Evolutionary conservation across 2,329 filamentous ascomycete genomes (phyloP).

Genomic region (Xylariaceae sp.): DNA sequence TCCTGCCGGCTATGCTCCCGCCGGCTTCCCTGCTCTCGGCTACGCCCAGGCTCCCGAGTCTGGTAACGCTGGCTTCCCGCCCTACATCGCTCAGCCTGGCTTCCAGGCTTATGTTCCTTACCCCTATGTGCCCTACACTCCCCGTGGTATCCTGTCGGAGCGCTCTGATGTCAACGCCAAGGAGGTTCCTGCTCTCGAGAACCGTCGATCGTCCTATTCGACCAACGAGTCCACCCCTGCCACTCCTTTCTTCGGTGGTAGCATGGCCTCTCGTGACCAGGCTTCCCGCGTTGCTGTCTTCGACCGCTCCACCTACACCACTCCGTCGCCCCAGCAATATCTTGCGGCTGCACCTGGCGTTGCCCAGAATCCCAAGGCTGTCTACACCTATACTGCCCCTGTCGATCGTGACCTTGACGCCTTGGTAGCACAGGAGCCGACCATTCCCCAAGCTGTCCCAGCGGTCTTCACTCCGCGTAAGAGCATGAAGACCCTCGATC

Average conservation of each 20-base stretch:
- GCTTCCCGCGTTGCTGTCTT: slow-evolving; percentile 57
- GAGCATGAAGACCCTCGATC: slow-evolving; percentile 84
- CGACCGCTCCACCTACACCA: slow-evolving; percentile 65
- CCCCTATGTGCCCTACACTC: slow-evolving; percentile 50
- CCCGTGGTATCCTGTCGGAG: slow-evolving; percentile 45
- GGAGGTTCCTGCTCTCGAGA: slow-evolving; percentile 61
- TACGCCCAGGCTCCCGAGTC: slow-evolving; percentile 25
- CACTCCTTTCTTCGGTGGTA: slow-evolving; percentile 63
- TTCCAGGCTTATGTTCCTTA: slow-evolving; percentile 35
- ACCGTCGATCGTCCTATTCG: slow-evolving; percentile 65
- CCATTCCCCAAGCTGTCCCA: slow-evolving; percentile 84
- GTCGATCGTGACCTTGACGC: slow-evolving; percentile 58
- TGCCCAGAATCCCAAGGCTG: slow-evolving; percentile 40
- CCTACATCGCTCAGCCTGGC: slow-evolving; percentile 37
- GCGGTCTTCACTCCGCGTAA: slow-evolving; percentile 84
- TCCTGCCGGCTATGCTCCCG: slow-evolving; percentile 19
- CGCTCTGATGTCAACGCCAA: slow-evolving; percentile 47
- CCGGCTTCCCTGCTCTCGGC: slow-evolving; percentile 25
- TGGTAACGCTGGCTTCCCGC: slow-evolving; percentile 29
- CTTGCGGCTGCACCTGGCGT: slow-evolving; percentile 36
- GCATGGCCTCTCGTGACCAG: slow-evolving; percentile 56
- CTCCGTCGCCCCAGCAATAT: slow-evolving; percentile 63
- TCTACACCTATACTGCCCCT: slow-evolving; percentile 31
- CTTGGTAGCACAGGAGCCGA: slow-evolving; percentile 71
- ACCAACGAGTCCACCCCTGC: slow-evolving; percentile 65